A percentile compares a stretch with the other conserved stretches of the same genome.
phyloP scores from a whole-genome alignment of 2,329 filamentous ascomycete genomes.

The Parastagonospora avenae region DNA sequence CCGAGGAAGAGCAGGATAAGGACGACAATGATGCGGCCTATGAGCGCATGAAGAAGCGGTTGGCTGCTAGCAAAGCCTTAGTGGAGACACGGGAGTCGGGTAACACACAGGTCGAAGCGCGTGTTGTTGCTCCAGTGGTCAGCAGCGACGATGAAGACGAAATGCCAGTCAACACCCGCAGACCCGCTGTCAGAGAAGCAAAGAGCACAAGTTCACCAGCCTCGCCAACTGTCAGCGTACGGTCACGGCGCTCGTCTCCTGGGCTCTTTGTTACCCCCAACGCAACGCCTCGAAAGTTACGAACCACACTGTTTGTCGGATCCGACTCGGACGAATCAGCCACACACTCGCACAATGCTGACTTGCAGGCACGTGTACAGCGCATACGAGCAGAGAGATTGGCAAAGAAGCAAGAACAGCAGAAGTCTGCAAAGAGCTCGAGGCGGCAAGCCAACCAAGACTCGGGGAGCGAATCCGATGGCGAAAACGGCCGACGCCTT shows the following conservation, averaged over 20 bases:
- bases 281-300: slow-evolving; percentile 32
- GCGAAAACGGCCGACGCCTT: slow-evolving; percentile 55
- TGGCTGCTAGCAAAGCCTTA: slow-evolving; percentile 40
- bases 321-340: slow-evolving; percentile 54
- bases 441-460: slow-evolving; percentile 47
- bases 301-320: slow-evolving; percentile 22
- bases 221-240: slow-evolving; percentile 21
- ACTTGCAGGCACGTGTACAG: slow-evolving; percentile 73
- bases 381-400: slow-evolving; percentile 74
- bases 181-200: slow-evolving; percentile 8
- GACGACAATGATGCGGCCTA: slow-evolving; percentile 50
- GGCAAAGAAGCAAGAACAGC: slow-evolving; percentile 60
- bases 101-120: slow-evolving; percentile 1
- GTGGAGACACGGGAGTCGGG: slow-evolving; percentile 11
- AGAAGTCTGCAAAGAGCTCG: slow-evolving; percentile 25
- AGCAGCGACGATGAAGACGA: slow-evolving; percentile 39
- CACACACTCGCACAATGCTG: slow-evolving; percentile 56
- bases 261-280: slow-evolving; percentile 64
- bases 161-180: slow-evolving; percentile 31
- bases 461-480: slow-evolving; percentile 61
- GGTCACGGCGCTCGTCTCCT: slow-evolving; percentile 51
- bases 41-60: slow-evolving; percentile 53
- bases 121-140: slow-evolving; percentile 7
- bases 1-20: slow-evolving; percentile 31
- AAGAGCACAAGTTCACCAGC: slow-evolving; percentile 17